A percentile compares a stretch with the other conserved stretches of the same genome.
phyloP scores from a whole-genome alignment of 2,329 filamentous ascomycete genomes.

The Pseudogymnoascus sp. region DNA sequence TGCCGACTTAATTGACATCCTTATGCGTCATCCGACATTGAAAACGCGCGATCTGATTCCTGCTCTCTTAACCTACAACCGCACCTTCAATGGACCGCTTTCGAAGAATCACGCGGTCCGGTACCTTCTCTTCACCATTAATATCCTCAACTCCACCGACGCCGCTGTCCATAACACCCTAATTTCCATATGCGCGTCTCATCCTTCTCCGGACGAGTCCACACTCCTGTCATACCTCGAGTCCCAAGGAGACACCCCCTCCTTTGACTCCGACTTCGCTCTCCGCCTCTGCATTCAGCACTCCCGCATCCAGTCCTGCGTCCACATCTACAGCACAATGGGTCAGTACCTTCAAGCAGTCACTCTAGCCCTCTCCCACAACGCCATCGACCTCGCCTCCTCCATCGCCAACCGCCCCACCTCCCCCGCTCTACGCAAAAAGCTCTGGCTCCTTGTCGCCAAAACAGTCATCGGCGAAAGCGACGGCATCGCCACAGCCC shows the following conservation, averaged over 20 bases:
- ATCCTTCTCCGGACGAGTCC: slow-evolving; percentile 74
- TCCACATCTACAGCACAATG: slow-evolving; percentile 97
- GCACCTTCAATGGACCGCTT: slow-evolving; percentile 60
- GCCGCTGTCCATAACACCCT: slow-evolving; percentile 94
- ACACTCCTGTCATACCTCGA: slow-evolving; percentile 84
- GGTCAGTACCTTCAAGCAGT: slow-evolving; percentile 89
- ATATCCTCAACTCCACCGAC: slow-evolving; percentile 70
- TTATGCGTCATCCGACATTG: slow-evolving; percentile 85
- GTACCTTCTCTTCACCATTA: slow-evolving; percentile 89
- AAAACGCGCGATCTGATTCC: slow-evolving; percentile 85
- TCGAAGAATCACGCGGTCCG: slow-evolving; percentile 82
- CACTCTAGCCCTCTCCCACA: slow-evolving; percentile 81
- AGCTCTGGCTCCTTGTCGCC: slow-evolving; percentile 90
- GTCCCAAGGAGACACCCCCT: slow-evolving; percentile 76
- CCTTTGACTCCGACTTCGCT: slow-evolving; percentile 93
- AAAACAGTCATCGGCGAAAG: slow-evolving; percentile 86
- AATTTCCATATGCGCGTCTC: slow-evolving; percentile 89
- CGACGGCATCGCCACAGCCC: slow-evolving; percentile 83
- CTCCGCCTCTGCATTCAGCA: slow-evolving; percentile 92
- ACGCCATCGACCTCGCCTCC: slow-evolving; percentile 82
- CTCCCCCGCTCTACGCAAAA: slow-evolving; percentile 75
- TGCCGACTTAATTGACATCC: slow-evolving; percentile 81
- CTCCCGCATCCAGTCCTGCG: slow-evolving; percentile 84
- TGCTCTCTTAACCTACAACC: slow-evolving; percentile 88
- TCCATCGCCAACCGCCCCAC: slow-evolving; percentile 81